Conservation (phyloP, 345 rosid genomes). For the Populus pruinosa region DNA sequence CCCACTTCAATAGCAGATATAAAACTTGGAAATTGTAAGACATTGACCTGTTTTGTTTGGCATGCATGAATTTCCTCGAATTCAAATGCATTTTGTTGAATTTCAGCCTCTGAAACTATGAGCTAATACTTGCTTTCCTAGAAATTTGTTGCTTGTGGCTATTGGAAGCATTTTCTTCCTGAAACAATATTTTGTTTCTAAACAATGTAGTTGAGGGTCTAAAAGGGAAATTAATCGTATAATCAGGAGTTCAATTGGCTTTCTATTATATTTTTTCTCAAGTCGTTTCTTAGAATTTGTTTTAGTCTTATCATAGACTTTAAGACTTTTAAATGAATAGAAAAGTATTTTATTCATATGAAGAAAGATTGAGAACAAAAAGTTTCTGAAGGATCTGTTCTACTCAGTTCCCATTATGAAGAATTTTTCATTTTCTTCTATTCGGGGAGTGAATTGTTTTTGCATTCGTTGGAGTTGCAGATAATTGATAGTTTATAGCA, state of each 20-base stretch:
- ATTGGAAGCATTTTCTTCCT: not conserved
- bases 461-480: constrained; percentile 18
- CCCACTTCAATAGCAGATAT: not conserved
- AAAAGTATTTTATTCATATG: not conserved
- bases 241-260: not conserved
- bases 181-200: not conserved
- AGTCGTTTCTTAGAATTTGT: not conserved
- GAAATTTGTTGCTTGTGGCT: not conserved
- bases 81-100: not conserved
- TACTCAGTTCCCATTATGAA: not conserved
- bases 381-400: not conserved
- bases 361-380: not conserved
- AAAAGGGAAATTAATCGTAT: not conserved
- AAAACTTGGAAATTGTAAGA: not conserved
- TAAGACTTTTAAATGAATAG: not conserved
- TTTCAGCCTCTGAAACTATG: not conserved
- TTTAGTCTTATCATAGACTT: not conserved
- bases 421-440: not conserved
- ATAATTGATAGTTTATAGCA: constrained; percentile 8
- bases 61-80: not conserved
- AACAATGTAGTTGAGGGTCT: not conserved
- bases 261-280: not conserved
- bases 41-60: not conserved
- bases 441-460: constrained; percentile 9
- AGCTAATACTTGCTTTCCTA: not conserved